These are phyloP conservation scores for Fraxinus latifolia DNA, from an alignment of 305 asterid species.

Conservation along the genomic window DNA sequence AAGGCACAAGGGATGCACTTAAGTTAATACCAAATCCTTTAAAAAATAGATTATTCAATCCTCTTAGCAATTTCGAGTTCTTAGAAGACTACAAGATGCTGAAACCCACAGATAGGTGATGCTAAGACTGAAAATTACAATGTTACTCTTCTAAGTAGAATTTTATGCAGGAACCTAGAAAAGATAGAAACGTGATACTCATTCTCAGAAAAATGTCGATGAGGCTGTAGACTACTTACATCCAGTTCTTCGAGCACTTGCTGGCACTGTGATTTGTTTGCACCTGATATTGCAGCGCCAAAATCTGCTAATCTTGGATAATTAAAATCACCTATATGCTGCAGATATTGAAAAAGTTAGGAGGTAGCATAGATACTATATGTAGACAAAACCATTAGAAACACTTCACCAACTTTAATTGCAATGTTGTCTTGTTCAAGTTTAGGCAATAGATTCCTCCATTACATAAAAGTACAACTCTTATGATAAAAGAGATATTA, in stretches of 20 bases:
- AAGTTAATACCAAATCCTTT: neutral
- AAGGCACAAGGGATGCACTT: slow-evolving; percentile 1
- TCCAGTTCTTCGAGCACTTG: slow-evolving; percentile 99
- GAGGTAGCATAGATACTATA: slow-evolving; percentile 12
- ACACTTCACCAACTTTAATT: neutral
- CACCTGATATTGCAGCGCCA: slow-evolving; percentile 99
- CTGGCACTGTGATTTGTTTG: slow-evolving; percentile 79
- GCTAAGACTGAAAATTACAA: neutral
- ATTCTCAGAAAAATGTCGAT: neutral
- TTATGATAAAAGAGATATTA: neutral
- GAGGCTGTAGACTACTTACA: slow-evolving; percentile 47
- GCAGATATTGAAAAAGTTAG: slow-evolving; percentile 38
- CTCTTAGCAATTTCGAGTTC: neutral
- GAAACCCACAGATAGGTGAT: slow-evolving; percentile 13
- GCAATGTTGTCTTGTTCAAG: neutral
- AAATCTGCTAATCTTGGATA: slow-evolving; percentile 97
- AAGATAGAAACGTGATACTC: neutral
- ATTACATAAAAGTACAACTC: slow-evolving; percentile 1
- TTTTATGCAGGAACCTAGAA: neutral
- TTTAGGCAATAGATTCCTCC: slow-evolving; percentile 9
- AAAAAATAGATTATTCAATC: slow-evolving; percentile 7
- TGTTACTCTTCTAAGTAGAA: neutral
- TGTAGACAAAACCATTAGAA: neutral
- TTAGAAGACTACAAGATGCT: neutral
- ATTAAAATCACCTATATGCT: slow-evolving; percentile 96